These are phyloP conservation scores for Crithidia expoeki DNA, from an alignment of 208 protist species.

Conservation along the genomic window DNA sequence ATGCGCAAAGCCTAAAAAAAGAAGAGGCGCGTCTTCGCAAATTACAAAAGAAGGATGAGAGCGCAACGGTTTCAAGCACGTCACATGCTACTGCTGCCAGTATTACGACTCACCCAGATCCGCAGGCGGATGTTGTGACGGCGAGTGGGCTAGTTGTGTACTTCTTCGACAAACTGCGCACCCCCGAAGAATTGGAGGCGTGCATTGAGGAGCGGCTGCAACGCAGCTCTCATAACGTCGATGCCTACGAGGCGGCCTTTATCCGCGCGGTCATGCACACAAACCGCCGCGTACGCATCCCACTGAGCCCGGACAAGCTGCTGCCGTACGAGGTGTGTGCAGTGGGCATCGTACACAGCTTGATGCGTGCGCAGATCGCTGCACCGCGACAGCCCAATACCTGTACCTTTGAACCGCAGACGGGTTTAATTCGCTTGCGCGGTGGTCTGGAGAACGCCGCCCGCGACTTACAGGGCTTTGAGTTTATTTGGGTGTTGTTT, in stretches of 20 bases:
- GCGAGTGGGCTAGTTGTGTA: constrained; percentile 59
- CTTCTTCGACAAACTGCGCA: constrained; percentile 87
- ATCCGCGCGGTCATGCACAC: constrained; percentile 69
- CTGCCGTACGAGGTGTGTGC: constrained; percentile 75
- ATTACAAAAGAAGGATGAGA: constrained; percentile 28
- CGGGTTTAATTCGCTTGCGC: constrained; percentile 81
- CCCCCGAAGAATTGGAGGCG: constrained; percentile 66
- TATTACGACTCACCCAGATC: constrained; percentile 6
- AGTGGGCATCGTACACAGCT: constrained; percentile 83
- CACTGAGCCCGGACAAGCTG: constrained; percentile 75
- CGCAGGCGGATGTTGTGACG: constrained; percentile 50
- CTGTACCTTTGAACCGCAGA: constrained; percentile 73
- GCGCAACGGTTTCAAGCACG: background rate
- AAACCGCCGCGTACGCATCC: constrained; percentile 72
- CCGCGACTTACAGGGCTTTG: constrained; percentile 83
- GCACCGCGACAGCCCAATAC: constrained; percentile 88
- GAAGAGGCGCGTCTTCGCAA: constrained; percentile 26
- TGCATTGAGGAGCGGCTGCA: constrained; percentile 76
- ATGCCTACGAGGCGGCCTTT: constrained; percentile 74
- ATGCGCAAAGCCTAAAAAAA: constrained; percentile 19
- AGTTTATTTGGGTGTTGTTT: constrained; percentile 92
- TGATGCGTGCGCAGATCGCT: constrained; percentile 83
- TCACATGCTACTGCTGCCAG: background rate
- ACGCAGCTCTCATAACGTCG: constrained; percentile 65
- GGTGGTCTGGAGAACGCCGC: constrained; percentile 83